Percentiles rank a stretch among this genome's conserved stretches.
phyloP scores from a whole-genome alignment of 108 stramenopile genomes.

The Conticribra weissflogii region DNA sequence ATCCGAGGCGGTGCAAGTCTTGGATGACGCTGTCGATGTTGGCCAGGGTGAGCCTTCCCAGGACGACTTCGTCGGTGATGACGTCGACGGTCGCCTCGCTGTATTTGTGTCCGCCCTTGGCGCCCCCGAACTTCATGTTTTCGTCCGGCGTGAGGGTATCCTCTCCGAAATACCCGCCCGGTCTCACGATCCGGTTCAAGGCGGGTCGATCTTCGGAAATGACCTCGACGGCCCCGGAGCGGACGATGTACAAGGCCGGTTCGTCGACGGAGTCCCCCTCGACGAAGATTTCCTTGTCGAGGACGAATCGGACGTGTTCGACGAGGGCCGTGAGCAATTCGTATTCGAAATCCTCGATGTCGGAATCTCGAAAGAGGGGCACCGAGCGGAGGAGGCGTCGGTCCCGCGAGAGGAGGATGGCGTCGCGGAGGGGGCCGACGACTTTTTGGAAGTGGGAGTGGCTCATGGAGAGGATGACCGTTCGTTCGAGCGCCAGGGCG shows the following conservation, averaged over 20 bases:
- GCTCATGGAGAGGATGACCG: constrained; percentile 45
- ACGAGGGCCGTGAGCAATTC: constrained; percentile 42
- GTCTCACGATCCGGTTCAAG: constrained; percentile 25
- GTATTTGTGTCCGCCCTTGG: constrained; percentile 46
- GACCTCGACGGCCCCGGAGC: constrained; percentile 34
- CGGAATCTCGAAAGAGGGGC: constrained; percentile 42
- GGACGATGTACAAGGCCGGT: constrained; percentile 45
- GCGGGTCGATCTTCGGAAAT: constrained; percentile 30
- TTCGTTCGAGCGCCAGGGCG: constrained; percentile 33
- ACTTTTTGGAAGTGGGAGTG: constrained; percentile 33
- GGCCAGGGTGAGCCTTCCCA: constrained; percentile 41
- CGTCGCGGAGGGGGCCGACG: constrained; percentile 44
- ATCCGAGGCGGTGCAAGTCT: constrained; percentile 69
- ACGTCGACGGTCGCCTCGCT: constrained; percentile 41
- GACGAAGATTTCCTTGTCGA: constrained; percentile 43
- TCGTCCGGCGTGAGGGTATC: constrained; percentile 46
- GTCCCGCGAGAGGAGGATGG: constrained; percentile 43
- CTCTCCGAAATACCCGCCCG: constrained; percentile 49
- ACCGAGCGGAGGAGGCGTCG: constrained; percentile 35
- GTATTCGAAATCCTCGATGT: constrained; percentile 48
- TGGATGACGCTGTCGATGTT: constrained; percentile 66
- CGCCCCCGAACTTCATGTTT: constrained; percentile 55
- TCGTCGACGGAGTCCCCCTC: constrained; percentile 48
- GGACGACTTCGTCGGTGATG: constrained; percentile 34
- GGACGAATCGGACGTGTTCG: constrained; percentile 14